Evolutionary conservation across 495 filamentous ascomycete species (phyloP), one percentile per base, ranked within the genome.

Genomic region (Umbilicaria muhlenbergii): DNA sequence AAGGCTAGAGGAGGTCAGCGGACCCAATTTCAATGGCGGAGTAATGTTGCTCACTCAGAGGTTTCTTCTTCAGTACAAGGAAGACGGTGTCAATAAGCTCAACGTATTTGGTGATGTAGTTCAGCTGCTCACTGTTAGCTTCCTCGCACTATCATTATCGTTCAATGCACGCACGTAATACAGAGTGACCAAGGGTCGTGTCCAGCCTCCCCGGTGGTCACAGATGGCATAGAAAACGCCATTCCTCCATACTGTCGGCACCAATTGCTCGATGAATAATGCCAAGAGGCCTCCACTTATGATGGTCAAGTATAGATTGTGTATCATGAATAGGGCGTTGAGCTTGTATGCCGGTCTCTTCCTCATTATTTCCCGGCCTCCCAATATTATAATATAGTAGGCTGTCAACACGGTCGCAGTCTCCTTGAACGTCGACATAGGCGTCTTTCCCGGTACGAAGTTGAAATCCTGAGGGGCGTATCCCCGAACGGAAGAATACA

Each of bases 61-160:
- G 78, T 60, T 82, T 82, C 69, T 81, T 82, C 66, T 82, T 82
- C 49, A 82, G 68, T 57, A 80, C 70, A 13, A 82, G 69, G 65
- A 82, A 82, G 54, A 77, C 67, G 45, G 78, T 82, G 57, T 82
- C 78, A 47, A 81, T 53, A 42, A 82, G 60, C 59, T 82, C 78
- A 50, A 81, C 58, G 64, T 77, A 82, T 58, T 82, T 82, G 64
- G 74, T 82, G 37, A 82, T 63, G 61, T 82, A 82, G 62, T 81
- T 82, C 44, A 82, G 67, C 78, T 82, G 53, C 13, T 13, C 19
- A 5, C 28, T 43, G 48, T 39, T 5, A 49, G 21, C 16, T 33
- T n/a, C 1, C 14, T 15, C 1, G 24, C 5, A 28, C 24, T 5
- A 15, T 31, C 15, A 44, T 33, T 15, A 38, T 19, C 34, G 0